Percentiles rank a stretch among this genome's conserved stretches.
Evolutionary conservation across 768 basidiomycete genomes (phyloP).

Genomic region (Mycena kentingensis): DNA sequence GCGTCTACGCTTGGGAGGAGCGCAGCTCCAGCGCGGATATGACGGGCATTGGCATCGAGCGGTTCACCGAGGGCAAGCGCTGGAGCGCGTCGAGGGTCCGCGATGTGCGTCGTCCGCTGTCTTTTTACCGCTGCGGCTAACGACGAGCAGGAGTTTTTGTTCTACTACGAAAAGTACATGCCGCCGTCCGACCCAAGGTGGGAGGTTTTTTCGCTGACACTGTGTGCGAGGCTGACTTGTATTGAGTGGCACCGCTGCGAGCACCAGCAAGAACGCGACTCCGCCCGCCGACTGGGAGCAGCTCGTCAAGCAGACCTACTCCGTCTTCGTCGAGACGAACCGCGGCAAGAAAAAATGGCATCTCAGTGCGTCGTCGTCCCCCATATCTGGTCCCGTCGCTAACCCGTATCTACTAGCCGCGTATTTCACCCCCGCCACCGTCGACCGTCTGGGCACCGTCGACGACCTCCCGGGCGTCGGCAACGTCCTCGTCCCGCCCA

Average conservation of each 20-base stretch:
- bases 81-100: conserved; percentile 85
- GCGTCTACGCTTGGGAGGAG: conserved; percentile 74
- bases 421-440: conserved; percentile 78
- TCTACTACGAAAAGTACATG: conserved; percentile 78
- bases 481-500: conserved; percentile 65
- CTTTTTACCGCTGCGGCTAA: conserved; percentile 12
- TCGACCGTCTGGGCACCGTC: conserved; percentile 70
- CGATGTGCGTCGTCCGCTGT: conserved; percentile 52
- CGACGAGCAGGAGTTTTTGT: conserved; percentile 69
- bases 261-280: conserved; percentile 34
- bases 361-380: conserved; percentile 55
- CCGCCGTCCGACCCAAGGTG: conserved; percentile 48
- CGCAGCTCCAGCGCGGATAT: conserved; percentile 72
- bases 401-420: conserved; percentile 51
- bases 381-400: conserved; percentile 10
- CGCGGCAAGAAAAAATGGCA: conserved; percentile 80
- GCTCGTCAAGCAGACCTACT: conserved; percentile 83
- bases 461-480: conserved; percentile 64
- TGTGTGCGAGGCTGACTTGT: conserved; percentile 15
- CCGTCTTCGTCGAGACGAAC: conserved; percentile 70
- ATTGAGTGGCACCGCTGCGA: conserved; percentile 28
- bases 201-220: conserved; percentile 17
- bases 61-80: conserved; percentile 81
- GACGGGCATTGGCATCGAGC: conserved; percentile 78
- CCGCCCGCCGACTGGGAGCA: conserved; percentile 64